phyloP scores from a whole-genome alignment of 768 basidiomycete genomes.

The Stropharia rugosoannulata region DNA sequence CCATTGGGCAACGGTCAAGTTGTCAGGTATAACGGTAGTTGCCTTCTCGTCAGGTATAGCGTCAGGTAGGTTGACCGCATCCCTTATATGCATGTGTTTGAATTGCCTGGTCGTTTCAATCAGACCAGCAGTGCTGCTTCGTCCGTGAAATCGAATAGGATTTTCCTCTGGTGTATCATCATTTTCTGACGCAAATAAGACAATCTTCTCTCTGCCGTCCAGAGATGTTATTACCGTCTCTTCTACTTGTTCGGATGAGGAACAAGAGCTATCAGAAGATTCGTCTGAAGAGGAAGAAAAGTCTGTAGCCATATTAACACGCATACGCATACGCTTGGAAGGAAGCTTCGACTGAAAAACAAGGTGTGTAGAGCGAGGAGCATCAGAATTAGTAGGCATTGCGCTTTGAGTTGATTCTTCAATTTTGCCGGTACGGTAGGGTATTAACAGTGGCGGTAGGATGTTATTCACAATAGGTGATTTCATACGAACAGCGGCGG shows the following conservation, averaged over 20 bases:
- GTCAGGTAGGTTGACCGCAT: constrained; percentile 16
- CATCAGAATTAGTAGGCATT: constrained; percentile 1
- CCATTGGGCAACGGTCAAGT: constrained; percentile 17
- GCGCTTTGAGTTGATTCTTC: not conserved
- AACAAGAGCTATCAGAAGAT: constrained; percentile 18
- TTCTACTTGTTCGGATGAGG: constrained; percentile 30
- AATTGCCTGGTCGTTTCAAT: constrained; percentile 54
- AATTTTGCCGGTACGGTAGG: constrained; percentile 10
- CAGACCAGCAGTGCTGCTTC: constrained; percentile 56
- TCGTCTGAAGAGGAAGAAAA: constrained; percentile 23
- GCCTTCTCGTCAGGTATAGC: constrained; percentile 3
- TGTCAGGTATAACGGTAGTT: constrained; percentile 18
- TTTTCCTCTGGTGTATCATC: constrained; percentile 30
- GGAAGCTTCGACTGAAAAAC: constrained; percentile 24
- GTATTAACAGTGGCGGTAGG: constrained; percentile 11
- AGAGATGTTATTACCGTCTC: constrained; percentile 31
- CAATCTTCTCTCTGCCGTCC: constrained; percentile 35
- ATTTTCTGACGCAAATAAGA: constrained; percentile 32
- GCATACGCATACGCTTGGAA: constrained; percentile 9
- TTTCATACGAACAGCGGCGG: constrained; percentile 5
- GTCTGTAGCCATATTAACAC: constrained; percentile 12
- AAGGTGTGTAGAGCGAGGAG: constrained; percentile 29
- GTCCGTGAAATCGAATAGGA: constrained; percentile 58
- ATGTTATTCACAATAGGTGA: constrained; percentile 6
- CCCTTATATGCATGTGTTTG: constrained; percentile 48